Base-by-base conservation (phyloP, 2,329 filamentous ascomycete genomes). In the Myriosclerotinia duriaeana region DNA sequence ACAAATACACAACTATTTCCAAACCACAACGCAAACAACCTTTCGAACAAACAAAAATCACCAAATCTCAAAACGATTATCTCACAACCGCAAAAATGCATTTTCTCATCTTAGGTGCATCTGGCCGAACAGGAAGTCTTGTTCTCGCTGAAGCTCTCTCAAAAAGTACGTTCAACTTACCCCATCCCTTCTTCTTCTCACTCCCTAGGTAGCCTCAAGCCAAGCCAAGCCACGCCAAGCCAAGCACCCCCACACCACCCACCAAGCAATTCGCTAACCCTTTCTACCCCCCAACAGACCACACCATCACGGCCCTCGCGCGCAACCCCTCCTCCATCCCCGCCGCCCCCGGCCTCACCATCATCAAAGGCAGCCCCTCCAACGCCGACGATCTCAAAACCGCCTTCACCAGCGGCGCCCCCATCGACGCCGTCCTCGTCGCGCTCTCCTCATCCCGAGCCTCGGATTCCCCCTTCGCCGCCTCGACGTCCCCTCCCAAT, bases 401-500 rank as follows among this genome's bases (percentile, higher is more conserved):
- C 3, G 64, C 53, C 73, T 67, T 72, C 26, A 70, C 72, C 1
- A 68, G 73, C 11, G 48, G 14, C 1, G n/a, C 58, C 58, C 62
- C 62, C 11, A 71, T 73, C 3, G 72, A 78, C 54, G 80, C 79
- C 6, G 76, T 86, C 34, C 75, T 86, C 48, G 76, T 82, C 26
- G 81, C 84, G 0, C 80, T 87, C 15, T 81, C 78, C 67, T 79
- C 82, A 1, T 78, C 78, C 7, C 79, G 83, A 44, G 75, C 74
- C 8, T 78, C 75, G 30, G 81, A 82, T 65, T 82, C 76, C 48
- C 84, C 81, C 5, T 85, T 85, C 71, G 74, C 83, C 1, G 76
- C 78, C 3, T 66, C 64, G 3, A 66, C 55, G 1, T 61, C 55
- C 1, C 26, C 55, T 5, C 38, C 55, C 5, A 34, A 61, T 26